Conservation (phyloP, 352 stramenopile genomes). For the Globisporangium spiculum region DNA sequence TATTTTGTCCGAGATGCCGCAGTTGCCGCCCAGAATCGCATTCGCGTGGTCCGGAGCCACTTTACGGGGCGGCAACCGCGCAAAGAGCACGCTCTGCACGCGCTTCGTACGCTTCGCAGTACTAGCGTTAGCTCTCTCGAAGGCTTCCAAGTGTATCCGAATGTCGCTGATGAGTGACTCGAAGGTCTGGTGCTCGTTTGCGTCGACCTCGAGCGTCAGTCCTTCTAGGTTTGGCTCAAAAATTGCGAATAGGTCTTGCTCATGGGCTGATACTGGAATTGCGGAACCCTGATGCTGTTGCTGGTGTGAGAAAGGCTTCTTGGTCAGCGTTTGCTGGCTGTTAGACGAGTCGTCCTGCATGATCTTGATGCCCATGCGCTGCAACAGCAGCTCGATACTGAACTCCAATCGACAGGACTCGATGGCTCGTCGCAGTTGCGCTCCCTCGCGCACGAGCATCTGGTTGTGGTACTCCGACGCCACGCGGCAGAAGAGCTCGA, state of each 20-base stretch:
- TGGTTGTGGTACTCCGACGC: conserved; percentile 50
- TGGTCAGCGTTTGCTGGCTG: background rate
- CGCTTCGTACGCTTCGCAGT: conserved; percentile 19
- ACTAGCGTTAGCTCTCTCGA: conserved; percentile 12
- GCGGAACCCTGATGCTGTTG: too few relatives aligned
- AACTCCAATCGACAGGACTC: conserved; percentile 65
- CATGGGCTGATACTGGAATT: too few relatives aligned
- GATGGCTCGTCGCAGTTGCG: conserved; percentile 46
- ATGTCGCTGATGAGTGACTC: conserved; percentile 30
- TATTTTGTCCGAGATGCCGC: conserved; percentile 18
- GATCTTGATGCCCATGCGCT: conserved; percentile 53
- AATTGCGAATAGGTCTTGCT: background rate
- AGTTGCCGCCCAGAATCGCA: background rate
- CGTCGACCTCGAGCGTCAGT: conserved; percentile 16
- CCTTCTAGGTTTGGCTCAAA: background rate
- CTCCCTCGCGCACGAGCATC: conserved; percentile 42
- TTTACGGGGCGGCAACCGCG: conserved; percentile 32
- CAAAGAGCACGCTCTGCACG: conserved; percentile 34
- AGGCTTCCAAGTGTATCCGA: conserved; percentile 23
- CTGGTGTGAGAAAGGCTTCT: background rate
- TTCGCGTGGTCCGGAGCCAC: background rate
- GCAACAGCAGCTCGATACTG: conserved; percentile 51
- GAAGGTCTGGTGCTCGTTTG: conserved; percentile 20
- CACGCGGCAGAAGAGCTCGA: conserved; percentile 65
- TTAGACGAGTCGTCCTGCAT: conserved; percentile 16